Evolutionary conservation across 2,329 filamentous ascomycete genomes (phyloP), one percentile per base, ranked within the genome.

Genomic region (Xylaria sp.): DNA sequence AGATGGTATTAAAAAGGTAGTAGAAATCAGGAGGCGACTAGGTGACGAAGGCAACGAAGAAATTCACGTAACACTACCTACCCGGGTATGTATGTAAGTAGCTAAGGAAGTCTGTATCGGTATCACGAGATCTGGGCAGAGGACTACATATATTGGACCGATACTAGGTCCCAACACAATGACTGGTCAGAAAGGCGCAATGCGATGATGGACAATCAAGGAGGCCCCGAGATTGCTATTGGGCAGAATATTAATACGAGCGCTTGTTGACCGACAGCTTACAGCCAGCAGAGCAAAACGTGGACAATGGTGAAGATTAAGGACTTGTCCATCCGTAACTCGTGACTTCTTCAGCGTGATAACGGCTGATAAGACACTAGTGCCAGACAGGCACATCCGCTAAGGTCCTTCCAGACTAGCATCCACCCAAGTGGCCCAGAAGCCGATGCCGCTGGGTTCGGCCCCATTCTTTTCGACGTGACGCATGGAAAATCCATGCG

Each of bases 341-440:
- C 73, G 74, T 75, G 73, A 76, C 74, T 75, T 75, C 71, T 73
- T 71, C 62, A 71, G 69, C 71, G 70, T 75, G 73, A 75, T 76
- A 74, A 73, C 67, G 17, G 47, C 27, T 72, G 73, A 75, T 75
- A 76, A 75, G 72, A 57, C 65, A 54, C 61, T 60, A 67, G 65
- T 45, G 45, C 50, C n/a, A 60, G 48, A 45, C 27, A 53, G 47
- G n/a, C 48, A 57, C 9, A 66, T 54, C 45, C 50, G 34, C 61
- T 58, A 65, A 61, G 60, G 21, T 55, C 32, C 51, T 50, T 39
- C 6, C 17, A 27, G n/a, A 39, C 54, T 56, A 50, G 61, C 14
- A n/a, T 9, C 12, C 27, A 32, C 51, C 47, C 51, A 56, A 36
- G 60, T 57, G 42, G 47, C 14, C 68, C 61, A 75, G 71, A 72